Evolutionary conservation across 768 basidiomycete genomes (phyloP), one percentile per base, ranked within the genome.

Genomic region (Tulasnella sp.): DNA sequence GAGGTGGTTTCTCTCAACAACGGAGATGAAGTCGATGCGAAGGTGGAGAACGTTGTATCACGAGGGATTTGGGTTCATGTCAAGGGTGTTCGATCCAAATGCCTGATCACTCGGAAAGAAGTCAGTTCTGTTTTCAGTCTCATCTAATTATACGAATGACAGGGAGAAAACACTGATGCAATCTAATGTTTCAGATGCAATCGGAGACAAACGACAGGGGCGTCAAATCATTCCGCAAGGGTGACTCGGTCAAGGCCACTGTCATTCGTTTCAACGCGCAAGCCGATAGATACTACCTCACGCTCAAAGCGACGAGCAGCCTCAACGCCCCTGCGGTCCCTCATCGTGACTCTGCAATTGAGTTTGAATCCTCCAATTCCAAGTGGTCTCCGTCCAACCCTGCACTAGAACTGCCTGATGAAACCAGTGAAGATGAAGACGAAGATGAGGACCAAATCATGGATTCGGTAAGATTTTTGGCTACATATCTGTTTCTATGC

Each of bases 161-260:
- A n/a, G n/a, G 54, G 54, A 25, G 8, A 40, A 49, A 64, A 14
- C 9, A 42, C 31, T 31, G 34, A 49, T 31, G 2, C 31, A 7
- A 29, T 52, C 49, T 31, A 31, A 40, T n/a, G n/a, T 31, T 45
- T 31, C 31, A 72, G 71, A 39, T 45, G 42, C n/a, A n/a, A 34
- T 34, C 58, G 6, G 58, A 25, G 12, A 25, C 58, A 1, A 25
- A 29, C 58, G 31, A 64, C 29, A 22, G n/a, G 5, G 29, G 29
- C 31, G 25, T 17, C 29, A 64, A 64, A 15, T 34, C 58, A 34
- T 64, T 64, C 58, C 58, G 58, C 9, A 64, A 98, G 97, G 82
- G 93, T 94, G 34, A 97, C 95, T 36, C 79, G 83, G 49, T 84
- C 29, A 64, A 25, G 5, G 58, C 58, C 29, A 64, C 58, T 29